Evolutionary conservation across 1,284 basidiomycete species (phyloP), one percentile per base, ranked within the genome.

Genomic region (Takashimella koratensis): DNA sequence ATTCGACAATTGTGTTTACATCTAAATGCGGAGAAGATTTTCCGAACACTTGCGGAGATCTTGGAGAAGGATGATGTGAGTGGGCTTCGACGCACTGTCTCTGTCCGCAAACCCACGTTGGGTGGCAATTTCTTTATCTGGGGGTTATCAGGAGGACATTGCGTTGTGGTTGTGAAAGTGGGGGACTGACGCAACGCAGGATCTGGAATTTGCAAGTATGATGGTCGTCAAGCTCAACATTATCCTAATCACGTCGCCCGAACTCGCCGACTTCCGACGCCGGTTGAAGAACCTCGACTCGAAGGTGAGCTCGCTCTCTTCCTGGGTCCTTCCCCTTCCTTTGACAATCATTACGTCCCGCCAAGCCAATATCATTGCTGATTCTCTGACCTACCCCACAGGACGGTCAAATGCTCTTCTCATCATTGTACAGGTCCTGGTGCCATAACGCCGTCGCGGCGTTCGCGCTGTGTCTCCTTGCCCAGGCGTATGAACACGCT

Each of bases 401-500:
- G 84, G 96, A 98, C 62, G 93, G 94, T 1, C 92, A 97, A 77
- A 74, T 76, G 72, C 76, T 98, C 22, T 99, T 98, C 70, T 88
- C 87, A 1, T 89, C 87, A 0, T 78, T 99, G 19, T 98, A 98
- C 71, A 83, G 91, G 36, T 97, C 92, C 40, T 99, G 96, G 95
- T 98, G 93, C 73, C 96, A 98, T 70, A 98, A 98, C 68, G 89
- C 96, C 0, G 93, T 98, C 22, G 88, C 96, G 0, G 92, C 93
- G 0, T 96, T 99, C 69, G 90, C 92, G 1, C 81, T 99, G 3
- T 99, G 96, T 74, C 81, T 99, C 20, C 80, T 98, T 11, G 93
- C 95, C 0, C 96, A 98, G 76, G 94, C 95, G 3, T 99, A 98
- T 67, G 96, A 99, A 71, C 96, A 98, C 75, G 96, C 96, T 1